Evolutionary conservation across 495 filamentous ascomycete genomes (phyloP), one percentile per base, ranked within the genome.

Genomic region (Cryomyces minteri): DNA sequence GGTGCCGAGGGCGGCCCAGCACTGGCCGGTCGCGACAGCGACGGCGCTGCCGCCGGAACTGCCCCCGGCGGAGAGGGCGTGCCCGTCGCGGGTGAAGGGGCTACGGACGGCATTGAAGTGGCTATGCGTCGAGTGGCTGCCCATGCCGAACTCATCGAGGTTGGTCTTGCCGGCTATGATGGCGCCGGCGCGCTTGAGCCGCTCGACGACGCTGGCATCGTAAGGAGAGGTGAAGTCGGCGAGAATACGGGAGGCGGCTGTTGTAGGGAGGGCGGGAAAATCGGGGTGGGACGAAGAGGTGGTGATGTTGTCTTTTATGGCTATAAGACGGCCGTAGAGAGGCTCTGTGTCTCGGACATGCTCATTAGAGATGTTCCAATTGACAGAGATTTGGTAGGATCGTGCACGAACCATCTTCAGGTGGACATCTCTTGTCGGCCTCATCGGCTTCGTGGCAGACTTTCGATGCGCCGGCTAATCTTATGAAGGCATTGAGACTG

Each of bases 91-190:
- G 12, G 12, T 43, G n/a, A 50, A 48, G 6, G 52, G 52, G 28
- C 65, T 76, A 39, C 67, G 69, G 4, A 90, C 82, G 18, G 74
- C 53, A 4, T 83, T 88, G 56, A 80, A 81, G 44, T 60, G 58
- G 14, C 88, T 92, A 56, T 87, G 62, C 3, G 69, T 72, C 11
- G 84, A 85, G 63, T 96, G 82, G 8, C 86, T 92, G 34, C 90
- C 90, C 90, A 98, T 98, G 18, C 90, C 90, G 62, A 96, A 98
- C 58, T 96, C 90, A 67, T 98, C 90, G 53, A 98, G 69, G 60
- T 93, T 94, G 0, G 86, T 86, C 59, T 94, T 95, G 6, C 80
- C 81, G 11, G 74, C 67, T 4, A 93, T 58, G 14, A 70, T 58
- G 5, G 77, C 79, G 36, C 84, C 84, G 18, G 75, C 68, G 42